Conservation (phyloP, 2,329 filamentous ascomycete genomes). For the Botryotinia calthae region DNA sequence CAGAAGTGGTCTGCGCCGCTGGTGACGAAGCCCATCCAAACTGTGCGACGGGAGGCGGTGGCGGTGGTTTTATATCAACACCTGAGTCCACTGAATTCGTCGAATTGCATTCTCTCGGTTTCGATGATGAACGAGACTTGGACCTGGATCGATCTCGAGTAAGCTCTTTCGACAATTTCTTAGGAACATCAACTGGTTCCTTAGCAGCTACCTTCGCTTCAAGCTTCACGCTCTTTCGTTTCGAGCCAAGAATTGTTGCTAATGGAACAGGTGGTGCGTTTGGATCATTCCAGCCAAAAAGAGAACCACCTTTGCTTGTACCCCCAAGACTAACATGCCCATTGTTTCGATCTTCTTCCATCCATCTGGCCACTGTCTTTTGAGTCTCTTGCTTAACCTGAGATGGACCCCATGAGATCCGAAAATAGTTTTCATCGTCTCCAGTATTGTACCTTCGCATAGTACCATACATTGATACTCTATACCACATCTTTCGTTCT, state of each 20-base stretch:
- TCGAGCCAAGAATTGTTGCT: constrained; percentile 30
- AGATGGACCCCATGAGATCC: constrained; percentile 57
- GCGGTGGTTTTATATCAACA: constrained; percentile 17
- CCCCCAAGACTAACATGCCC: constrained; percentile 50
- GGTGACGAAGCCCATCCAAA: constrained; percentile 31
- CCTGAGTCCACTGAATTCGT: constrained; percentile 21
- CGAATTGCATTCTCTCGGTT: constrained; percentile 30
- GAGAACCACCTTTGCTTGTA: constrained; percentile 47
- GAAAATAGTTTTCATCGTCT: constrained; percentile 58
- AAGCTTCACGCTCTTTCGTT: constrained; percentile 26
- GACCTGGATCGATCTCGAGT: constrained; percentile 26
- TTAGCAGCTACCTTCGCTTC: constrained; percentile 17
- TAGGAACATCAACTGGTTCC: constrained; percentile 27
- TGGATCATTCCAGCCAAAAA: constrained; percentile 61
- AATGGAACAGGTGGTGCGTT: constrained; percentile 51
- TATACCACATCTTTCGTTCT: constrained; percentile 64
- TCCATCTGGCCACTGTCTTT: constrained; percentile 61
- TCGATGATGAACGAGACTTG: constrained; percentile 27
- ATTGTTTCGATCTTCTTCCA: constrained; percentile 61
- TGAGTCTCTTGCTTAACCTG: constrained; percentile 53
- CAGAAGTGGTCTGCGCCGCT: not conserved
- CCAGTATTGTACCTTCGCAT: constrained; percentile 55
- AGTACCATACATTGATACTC: constrained; percentile 59
- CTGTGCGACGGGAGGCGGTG: constrained; percentile 24
- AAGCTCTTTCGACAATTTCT: constrained; percentile 34